Conservation (phyloP, 345 rosid species). For the Lenwebbia sp. region DNA sequence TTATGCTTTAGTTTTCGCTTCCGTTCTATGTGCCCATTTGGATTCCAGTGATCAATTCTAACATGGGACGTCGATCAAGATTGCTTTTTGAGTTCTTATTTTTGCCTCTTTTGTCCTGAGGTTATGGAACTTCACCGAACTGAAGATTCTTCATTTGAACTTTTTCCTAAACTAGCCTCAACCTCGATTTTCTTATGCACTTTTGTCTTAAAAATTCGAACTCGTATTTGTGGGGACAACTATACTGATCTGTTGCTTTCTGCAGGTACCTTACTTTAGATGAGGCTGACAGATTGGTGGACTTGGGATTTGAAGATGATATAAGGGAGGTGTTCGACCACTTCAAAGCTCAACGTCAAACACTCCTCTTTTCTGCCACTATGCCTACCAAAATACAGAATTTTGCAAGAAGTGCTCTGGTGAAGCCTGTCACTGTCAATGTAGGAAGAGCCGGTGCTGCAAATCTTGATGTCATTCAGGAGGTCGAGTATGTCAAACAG, state of each 20-base stretch:
- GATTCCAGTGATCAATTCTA: neutral
- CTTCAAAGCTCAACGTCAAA: slow-evolving; percentile 87
- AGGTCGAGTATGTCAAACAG: slow-evolving; percentile 91
- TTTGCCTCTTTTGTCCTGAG: neutral
- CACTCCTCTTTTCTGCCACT: slow-evolving; percentile 85
- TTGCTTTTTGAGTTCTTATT: neutral
- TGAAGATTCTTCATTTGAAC: neutral
- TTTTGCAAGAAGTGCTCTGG: slow-evolving; percentile 84
- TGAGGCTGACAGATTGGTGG: slow-evolving; percentile 94
- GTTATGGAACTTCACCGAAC: neutral
- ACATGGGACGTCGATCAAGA: neutral
- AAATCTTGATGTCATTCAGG: slow-evolving; percentile 93
- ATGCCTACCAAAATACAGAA: slow-evolving; percentile 94
- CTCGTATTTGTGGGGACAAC: neutral
- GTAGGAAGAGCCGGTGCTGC: slow-evolving; percentile 99
- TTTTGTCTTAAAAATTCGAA: neutral
- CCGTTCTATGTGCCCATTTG: neutral
- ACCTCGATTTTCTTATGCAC: neutral
- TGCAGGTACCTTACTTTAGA: slow-evolving; percentile 88
- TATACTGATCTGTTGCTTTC: neutral
- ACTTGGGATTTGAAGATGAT: slow-evolving; percentile 96
- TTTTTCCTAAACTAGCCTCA: neutral
- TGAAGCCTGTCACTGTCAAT: slow-evolving; percentile 75
- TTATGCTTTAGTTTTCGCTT: neutral
- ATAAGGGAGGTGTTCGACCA: slow-evolving; percentile 93